Evolutionary conservation across 257 asterid genomes (phyloP).

Genomic region (Lavandula angustifolia): DNA sequence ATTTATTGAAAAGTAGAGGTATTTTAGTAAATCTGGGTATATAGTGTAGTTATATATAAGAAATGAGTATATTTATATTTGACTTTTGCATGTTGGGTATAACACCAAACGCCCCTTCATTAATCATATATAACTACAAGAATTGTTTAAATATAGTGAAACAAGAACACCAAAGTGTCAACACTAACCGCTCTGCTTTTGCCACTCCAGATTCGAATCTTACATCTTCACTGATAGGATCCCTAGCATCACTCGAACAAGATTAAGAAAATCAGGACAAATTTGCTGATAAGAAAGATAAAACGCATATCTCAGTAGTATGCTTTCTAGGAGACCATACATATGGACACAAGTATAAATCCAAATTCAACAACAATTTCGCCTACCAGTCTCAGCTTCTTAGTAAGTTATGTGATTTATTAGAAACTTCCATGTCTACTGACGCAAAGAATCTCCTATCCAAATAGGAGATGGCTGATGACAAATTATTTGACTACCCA

Average conservation of each 20-base stretch:
- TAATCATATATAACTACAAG: too few species aligned
- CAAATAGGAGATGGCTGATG: slow-evolving; percentile 62
- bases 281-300: slow-evolving; percentile 12
- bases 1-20: too few species aligned
- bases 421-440: slow-evolving; percentile 59
- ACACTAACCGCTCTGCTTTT: slow-evolving; percentile 45
- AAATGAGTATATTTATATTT: too few species aligned
- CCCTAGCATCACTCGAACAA: slow-evolving; percentile 39
- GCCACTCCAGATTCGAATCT: slow-evolving; percentile 52
- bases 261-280: slow-evolving; percentile 14
- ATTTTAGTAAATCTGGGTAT: too few species aligned
- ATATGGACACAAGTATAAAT: background rate
- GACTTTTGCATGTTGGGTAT: too few species aligned
- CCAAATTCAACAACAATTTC: slow-evolving; percentile 6
- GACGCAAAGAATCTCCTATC: slow-evolving; percentile 52
- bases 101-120: too few species aligned
- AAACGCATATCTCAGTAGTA: slow-evolving; percentile 21
- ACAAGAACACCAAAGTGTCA: slow-evolving; percentile 45
- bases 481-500: slow-evolving; percentile 31
- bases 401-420: slow-evolving; percentile 26
- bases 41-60: too few species aligned
- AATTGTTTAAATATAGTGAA: too few species aligned
- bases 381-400: slow-evolving; percentile 1
- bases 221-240: slow-evolving; percentile 44
- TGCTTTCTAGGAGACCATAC: background rate